phyloP scores from a whole-genome alignment of 2,329 filamentous ascomycete species.

The Beauveria bassiana region DNA sequence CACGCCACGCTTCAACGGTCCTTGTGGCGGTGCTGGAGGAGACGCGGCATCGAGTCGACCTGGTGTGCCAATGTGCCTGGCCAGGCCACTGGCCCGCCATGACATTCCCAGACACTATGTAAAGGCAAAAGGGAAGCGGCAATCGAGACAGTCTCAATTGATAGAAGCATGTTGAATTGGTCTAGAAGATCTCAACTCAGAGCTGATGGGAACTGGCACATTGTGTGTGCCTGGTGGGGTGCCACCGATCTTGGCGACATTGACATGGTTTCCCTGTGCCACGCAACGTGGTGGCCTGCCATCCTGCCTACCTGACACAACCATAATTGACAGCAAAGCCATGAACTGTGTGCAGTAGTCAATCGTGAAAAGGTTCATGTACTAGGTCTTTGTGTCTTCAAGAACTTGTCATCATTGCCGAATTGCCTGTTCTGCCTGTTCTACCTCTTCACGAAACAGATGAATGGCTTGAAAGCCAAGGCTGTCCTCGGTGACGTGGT shows the following conservation, averaged over 20 bases:
- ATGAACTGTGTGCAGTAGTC: too few species aligned
- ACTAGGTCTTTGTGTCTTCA: not conserved
- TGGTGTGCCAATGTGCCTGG: not conserved
- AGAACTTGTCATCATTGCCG: not conserved
- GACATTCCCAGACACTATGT: not conserved
- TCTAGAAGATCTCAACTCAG: too few species aligned
- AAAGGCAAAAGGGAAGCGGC: not conserved
- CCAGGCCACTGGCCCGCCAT: not conserved
- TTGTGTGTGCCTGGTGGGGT: not conserved
- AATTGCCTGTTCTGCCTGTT: not conserved
- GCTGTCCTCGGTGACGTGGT: not conserved
- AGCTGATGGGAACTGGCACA: not conserved
- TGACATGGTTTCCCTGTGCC: too few species aligned
- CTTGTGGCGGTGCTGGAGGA: slow-evolving; percentile 1
- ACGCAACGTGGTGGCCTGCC: too few species aligned
- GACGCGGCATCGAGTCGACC: not conserved
- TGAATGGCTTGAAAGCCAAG: not conserved
- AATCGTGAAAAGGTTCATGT: too few species aligned
- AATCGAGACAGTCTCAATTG: not conserved
- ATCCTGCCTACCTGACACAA: too few species aligned
- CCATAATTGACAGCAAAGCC: too few species aligned
- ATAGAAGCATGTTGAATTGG: too few species aligned
- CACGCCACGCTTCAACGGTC: not conserved
- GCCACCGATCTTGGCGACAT: too few species aligned
- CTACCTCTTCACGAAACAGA: not conserved